Base-by-base conservation (phyloP, 1,284 basidiomycete species). In the Moesziomyces globuligerus region DNA sequence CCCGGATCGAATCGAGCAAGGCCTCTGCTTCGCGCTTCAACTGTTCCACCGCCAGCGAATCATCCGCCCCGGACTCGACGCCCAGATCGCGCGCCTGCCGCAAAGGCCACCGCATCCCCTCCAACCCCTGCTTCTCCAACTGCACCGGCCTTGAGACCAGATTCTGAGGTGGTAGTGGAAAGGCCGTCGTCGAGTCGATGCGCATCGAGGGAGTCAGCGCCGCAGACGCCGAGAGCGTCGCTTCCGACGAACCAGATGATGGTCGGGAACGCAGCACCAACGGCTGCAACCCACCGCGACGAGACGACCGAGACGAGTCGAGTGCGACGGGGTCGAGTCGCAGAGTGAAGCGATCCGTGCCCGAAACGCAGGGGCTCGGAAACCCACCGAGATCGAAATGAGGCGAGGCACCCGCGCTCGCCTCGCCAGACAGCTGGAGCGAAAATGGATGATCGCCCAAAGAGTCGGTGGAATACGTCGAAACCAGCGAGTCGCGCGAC, bases 401-500 rank as follows among this genome's bases (percentile, higher is more conserved):
- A 24, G 51, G 45, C 17, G 62, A 66, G 4, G 50, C 62, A 24
- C 32, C 20, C 9, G 55, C 49, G 21, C 55, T 65, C 10, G 23
- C n/a, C 0, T 47, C 51, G 21, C 43, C 37, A 4, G 56, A 34
- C 24, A 66, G 29, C 34, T 66, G 62, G 34, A 66, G 43, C 20
- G 62, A 58, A 37, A 66, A 66, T 8, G 62, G 62, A 34, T 59
- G 56, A 2, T 40, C 48, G n/a, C 55, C 47, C 20, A 55, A 23
- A 25, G 62, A 66, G 40, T 59, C 51, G 17, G 42, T 21, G 1
- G 62, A 66, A 40, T 54, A 66, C 7, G 23, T 50, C 21, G 62
- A 66, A 13, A 47, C 47, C 25, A 55, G 53, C 25, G 62, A 66
- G 36, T 66, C 48, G 51, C 55, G 48, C 38, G 62, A 66, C 24